These are phyloP conservation scores for Monosporascus ibericus DNA, from an alignment of 2,329 filamentous ascomycete species.

Conservation along the genomic window DNA sequence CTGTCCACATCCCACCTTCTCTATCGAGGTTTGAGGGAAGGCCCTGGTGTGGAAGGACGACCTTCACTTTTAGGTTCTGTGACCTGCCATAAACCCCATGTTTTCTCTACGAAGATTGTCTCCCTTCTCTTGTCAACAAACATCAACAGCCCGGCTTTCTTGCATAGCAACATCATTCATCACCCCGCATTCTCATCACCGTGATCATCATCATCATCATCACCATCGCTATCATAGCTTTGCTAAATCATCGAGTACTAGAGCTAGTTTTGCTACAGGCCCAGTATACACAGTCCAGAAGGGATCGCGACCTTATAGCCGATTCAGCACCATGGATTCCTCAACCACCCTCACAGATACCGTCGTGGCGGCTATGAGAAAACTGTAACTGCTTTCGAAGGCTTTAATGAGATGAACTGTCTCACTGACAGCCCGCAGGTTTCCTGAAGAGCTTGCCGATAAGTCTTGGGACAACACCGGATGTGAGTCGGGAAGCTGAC, in stretches of 20 bases:
- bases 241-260: not conserved
- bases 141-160: not conserved
- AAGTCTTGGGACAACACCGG: constrained; percentile 96
- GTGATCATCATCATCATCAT: no score
- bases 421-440: constrained; percentile 44
- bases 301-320: not conserved
- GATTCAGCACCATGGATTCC: constrained; percentile 16
- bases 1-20: no score
- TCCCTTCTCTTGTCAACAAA: not conserved
- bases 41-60: not conserved
- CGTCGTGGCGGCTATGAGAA: constrained; percentile 76
- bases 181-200: not conserved
- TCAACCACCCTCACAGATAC: constrained; percentile 37
- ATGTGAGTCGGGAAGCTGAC: constrained; percentile 30
- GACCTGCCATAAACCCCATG: not conserved
- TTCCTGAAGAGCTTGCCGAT: constrained; percentile 84
- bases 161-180: not conserved
- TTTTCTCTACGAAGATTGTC: not conserved
- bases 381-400: constrained; percentile 54
- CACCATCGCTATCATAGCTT: not conserved
- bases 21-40: no score
- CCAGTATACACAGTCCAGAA: not conserved
- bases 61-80: not conserved
- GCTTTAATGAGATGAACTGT: not conserved
- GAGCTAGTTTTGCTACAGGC: not conserved